Base-by-base conservation (phyloP, 345 rosid genomes). In the sweet orange (Citrus sinensis) region DNA sequence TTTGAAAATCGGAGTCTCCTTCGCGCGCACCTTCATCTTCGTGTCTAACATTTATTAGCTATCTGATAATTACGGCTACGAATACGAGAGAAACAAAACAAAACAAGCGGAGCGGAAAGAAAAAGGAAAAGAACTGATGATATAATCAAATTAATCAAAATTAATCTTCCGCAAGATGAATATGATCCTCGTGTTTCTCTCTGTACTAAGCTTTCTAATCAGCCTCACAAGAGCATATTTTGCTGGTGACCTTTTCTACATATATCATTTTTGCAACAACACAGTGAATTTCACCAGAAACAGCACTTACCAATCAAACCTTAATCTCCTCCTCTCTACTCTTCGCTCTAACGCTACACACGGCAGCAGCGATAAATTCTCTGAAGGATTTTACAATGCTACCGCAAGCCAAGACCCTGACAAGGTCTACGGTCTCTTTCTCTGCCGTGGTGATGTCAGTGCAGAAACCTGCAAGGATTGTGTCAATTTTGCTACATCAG, bases 301-400 rank as follows among this genome's bases (percentile, higher is more conserved):
- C 54, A 76, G 74, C 80, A 42, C 59, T 0, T 73, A 46, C 70
- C 78, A 35, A 27, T 1, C 70, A 20, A 81, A 81, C 68, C 78
- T 77, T 6, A 59, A 66, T 2, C 6, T 5, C 7, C 34, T 73
- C 49, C 59, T 81, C 34, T 16, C 78, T 29, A 32, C 64, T 30
- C 74, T 77, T 51, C n/a, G 78, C 71, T 58, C 58, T 9, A 60
- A 67, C 24, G 30, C 76, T 5, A 39, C 27, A 17, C 7, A 46
- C 51, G 10, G 3, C 37, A 25, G 32, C 27, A 76, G 1, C 17
- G 13, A 42, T 14, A 80, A 76, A 20, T 81, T 66, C 56, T 66
- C 61, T 49, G 46, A 24, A 9, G 22, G 60, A 32, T 81, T 73
- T 54, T 32, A 72, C 70, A 42, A 34, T 29, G 27, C n/a, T 49